Conservation (phyloP, 768 basidiomycete genomes). For the Psilocybe cyanescens region DNA sequence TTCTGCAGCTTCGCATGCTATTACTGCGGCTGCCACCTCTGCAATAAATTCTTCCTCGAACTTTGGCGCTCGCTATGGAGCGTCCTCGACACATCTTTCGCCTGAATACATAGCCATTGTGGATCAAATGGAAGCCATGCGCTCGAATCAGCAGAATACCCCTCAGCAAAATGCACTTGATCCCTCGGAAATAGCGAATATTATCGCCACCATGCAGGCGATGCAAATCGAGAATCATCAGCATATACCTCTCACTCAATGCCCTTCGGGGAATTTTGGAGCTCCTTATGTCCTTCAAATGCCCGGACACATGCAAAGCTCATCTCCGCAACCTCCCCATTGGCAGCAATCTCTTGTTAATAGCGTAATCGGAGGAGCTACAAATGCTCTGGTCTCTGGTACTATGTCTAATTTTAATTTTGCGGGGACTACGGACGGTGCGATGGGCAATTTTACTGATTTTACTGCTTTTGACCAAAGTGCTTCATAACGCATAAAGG, state of each 20-base stretch:
- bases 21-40: background rate
- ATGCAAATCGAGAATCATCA: background rate
- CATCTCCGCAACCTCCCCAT: background rate
- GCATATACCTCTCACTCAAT: background rate
- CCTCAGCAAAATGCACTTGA: constrained; percentile 1
- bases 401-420: constrained; percentile 6
- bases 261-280: background rate
- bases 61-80: background rate
- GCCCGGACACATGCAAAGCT: background rate
- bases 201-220: constrained; percentile 2
- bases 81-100: background rate
- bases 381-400: constrained; percentile 8
- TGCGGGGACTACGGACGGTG: constrained; percentile 8
- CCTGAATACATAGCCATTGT: constrained; percentile 6
- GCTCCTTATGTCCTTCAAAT: background rate
- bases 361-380: constrained; percentile 9
- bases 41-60: background rate
- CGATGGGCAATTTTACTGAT: background rate
- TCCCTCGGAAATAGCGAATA: background rate
- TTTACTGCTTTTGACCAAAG: constrained; percentile 5
- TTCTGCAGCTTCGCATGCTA: constrained; percentile 4
- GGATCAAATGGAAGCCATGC: constrained; percentile 8
- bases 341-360: constrained; percentile 5
- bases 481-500: background rate
- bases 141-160: background rate